Percentiles rank a stretch among this genome's conserved stretches.
These are phyloP conservation scores for Biscogniauxia marginata DNA, from an alignment of 2,329 filamentous ascomycete genomes.

Conservation along the genomic window DNA sequence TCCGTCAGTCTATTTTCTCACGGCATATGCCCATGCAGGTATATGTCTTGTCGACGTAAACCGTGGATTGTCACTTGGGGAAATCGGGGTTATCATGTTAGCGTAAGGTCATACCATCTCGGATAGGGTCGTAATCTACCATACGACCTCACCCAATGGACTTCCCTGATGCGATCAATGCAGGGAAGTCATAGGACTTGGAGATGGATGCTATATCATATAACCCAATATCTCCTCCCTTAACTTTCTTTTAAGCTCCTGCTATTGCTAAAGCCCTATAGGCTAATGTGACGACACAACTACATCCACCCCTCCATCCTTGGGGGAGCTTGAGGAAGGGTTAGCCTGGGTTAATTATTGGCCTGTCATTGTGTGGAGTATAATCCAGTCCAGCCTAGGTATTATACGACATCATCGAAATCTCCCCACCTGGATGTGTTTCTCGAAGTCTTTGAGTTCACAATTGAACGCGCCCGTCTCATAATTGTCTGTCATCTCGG, in stretches of 20 bases:
- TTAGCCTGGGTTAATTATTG: neutral
- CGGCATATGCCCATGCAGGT: neutral
- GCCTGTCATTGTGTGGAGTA: neutral
- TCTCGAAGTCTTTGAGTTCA: neutral
- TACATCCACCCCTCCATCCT: neutral
- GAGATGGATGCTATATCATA: neutral
- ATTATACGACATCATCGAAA: neutral
- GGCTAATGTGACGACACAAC: neutral
- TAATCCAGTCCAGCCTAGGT: neutral
- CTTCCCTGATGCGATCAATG: too few species aligned
- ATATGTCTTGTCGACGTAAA: neutral
- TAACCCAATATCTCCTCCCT: neutral
- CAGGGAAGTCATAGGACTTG: too few species aligned
- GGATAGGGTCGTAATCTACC: neutral
- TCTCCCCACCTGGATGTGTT: neutral
- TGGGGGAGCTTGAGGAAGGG: too few species aligned
- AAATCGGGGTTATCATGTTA: neutral
- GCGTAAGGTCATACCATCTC: neutral
- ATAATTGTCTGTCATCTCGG: too few species aligned
- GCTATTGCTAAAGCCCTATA: neutral
- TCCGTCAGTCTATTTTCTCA: too few species aligned
- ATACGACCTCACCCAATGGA: too few species aligned
- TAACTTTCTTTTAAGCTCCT: too few species aligned
- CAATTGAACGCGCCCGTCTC: neutral
- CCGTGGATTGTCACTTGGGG: neutral